These are phyloP conservation scores for Linum trigynum DNA, from an alignment of 345 rosid genomes.

Conservation along the genomic window DNA sequence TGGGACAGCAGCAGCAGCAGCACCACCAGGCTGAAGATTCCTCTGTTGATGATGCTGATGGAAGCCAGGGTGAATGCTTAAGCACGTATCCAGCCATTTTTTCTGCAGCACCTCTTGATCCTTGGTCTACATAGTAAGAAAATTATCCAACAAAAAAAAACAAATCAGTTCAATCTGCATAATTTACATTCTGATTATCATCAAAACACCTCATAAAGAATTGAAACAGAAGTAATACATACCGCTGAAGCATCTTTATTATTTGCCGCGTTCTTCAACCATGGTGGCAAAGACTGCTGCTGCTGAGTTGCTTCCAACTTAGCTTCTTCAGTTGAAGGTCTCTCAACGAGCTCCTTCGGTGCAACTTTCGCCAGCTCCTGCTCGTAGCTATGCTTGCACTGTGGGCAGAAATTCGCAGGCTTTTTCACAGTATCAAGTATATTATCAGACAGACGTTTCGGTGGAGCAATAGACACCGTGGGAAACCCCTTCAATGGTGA, in stretches of 20 bases:
- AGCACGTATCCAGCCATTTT: constrained; percentile 76
- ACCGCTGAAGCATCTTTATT: constrained; percentile 30
- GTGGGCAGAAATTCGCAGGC: constrained; percentile 44
- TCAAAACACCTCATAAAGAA: neutral
- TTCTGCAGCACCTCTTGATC: constrained; percentile 43
- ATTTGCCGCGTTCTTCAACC: constrained; percentile 70
- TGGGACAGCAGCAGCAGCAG: constrained; percentile 32
- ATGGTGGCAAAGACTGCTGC: constrained; percentile 37
- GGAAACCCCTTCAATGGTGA: constrained; percentile 50
- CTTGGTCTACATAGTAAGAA: constrained; percentile 32
- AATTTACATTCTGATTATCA: neutral
- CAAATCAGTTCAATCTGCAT: neutral
- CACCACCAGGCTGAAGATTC: constrained; percentile 28
- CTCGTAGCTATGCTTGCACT: constrained; percentile 53
- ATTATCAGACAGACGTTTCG: constrained; percentile 36
- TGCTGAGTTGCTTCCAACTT: constrained; percentile 38
- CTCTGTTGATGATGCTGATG: constrained; percentile 43
- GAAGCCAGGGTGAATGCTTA: constrained; percentile 49
- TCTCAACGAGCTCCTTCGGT: constrained; percentile 30
- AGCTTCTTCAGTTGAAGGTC: constrained; percentile 29
- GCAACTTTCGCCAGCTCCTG: constrained; percentile 46
- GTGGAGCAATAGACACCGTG: constrained; percentile 21
- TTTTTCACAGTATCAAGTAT: constrained; percentile 32
- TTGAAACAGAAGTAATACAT: constrained; percentile 5
- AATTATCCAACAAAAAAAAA: neutral